Evolutionary conservation across 108 stramenopile genomes (phyloP).

Genomic region (Aureococcus anophagefferens): DNA sequence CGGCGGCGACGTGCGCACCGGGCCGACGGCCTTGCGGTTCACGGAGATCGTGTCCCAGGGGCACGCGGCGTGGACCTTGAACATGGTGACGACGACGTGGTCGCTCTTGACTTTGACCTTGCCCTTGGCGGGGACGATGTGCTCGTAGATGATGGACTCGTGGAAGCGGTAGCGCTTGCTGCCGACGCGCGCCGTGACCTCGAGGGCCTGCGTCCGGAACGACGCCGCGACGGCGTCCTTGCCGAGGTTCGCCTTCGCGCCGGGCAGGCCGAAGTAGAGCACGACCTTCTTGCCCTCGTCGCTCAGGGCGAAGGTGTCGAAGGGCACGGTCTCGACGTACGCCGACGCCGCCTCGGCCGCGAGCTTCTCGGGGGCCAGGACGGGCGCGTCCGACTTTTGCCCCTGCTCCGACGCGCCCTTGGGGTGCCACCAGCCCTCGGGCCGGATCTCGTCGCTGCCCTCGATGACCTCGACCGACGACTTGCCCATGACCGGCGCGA

Average conservation of each 20-base stretch:
- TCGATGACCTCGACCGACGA: too few species aligned
- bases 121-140: neutral
- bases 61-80: neutral
- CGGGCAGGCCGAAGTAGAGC: neutral
- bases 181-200: neutral
- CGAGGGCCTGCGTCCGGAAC: neutral
- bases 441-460: too few species aligned
- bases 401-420: too few species aligned
- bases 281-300: neutral
- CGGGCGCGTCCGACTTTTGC: too few species aligned
- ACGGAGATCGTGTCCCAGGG: neutral
- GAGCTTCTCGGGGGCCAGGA: neutral
- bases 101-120: neutral
- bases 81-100: neutral
- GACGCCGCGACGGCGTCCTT: neutral
- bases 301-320: neutral
- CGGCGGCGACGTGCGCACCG: neutral
- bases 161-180: neutral
- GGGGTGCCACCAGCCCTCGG: too few species aligned
- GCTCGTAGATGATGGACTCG: neutral
- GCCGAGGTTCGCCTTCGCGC: neutral
- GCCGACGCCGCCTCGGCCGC: neutral
- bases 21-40: neutral
- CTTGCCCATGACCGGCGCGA: too few species aligned
- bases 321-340: neutral